Conservation (phyloP, 1,284 basidiomycete species). For the Phenoliferia sp. region DNA sequence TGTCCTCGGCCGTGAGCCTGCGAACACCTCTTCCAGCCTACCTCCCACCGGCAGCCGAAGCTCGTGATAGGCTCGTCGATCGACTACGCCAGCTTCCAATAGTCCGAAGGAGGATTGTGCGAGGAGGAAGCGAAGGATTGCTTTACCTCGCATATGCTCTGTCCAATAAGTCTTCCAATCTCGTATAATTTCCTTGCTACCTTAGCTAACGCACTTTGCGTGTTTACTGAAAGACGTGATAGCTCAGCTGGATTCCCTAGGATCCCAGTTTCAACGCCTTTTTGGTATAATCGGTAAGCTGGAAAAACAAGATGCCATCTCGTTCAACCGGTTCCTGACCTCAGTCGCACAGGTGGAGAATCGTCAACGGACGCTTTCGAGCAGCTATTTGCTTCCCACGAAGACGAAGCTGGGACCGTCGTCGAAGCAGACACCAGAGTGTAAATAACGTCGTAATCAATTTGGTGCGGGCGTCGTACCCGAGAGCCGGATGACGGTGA, state of each 20-base stretch:
- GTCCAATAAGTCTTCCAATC: constrained; percentile 58
- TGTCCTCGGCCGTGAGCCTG: constrained; percentile 78
- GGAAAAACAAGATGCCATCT: background rate
- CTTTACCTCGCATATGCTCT: constrained; percentile 91
- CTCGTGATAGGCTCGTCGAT: constrained; percentile 72
- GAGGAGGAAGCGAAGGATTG: constrained; percentile 64
- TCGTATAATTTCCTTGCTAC: background rate
- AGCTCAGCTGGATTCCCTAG: constrained; percentile 72
- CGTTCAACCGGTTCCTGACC: background rate
- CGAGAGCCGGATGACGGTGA: too few relatives aligned
- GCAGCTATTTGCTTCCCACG: constrained; percentile 17
- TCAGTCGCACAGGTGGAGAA: background rate
- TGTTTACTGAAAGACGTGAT: constrained; percentile 62
- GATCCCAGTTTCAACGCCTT: constrained; percentile 69
- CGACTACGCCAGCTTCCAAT: constrained; percentile 79
- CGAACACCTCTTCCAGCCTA: constrained; percentile 92
- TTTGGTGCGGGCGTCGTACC: too few relatives aligned
- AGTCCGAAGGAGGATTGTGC: constrained; percentile 59
- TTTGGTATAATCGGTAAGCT: constrained; percentile 61
- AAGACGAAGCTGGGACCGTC: too few relatives aligned
- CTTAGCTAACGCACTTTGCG: constrained; percentile 4
- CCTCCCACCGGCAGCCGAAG: constrained; percentile 81
- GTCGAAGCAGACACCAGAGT: too few relatives aligned
- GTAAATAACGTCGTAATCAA: too few relatives aligned
- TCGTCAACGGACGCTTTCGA: constrained; percentile 28